Base-by-base conservation (phyloP, 208 protist species). In the Leishmania mexicana region DNA sequence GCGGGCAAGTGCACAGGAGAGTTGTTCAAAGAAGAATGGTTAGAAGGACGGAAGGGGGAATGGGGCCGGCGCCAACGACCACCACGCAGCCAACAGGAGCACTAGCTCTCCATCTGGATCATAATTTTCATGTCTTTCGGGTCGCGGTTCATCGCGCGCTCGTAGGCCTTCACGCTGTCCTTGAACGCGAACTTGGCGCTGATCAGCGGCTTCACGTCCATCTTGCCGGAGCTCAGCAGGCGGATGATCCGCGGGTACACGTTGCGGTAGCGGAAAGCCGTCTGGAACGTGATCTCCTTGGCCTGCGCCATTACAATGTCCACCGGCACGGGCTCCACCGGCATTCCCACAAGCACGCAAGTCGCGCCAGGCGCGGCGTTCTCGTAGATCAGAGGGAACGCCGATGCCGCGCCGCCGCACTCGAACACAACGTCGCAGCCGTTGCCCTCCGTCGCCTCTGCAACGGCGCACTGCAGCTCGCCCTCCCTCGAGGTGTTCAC, bases 121-220 rank as follows among this genome's bases (percentile, higher is more conserved):
- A 92, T 85, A 57, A 92, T 92, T 67, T 89, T 92, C 49, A 92
- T 77, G 54, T 92, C 88, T 53, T 83, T 89, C 53, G 86, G 88
- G 60, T 81, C 54, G 47, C 82, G 83, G 64, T 87, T 58, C 60
- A 89, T 73, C 21, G 86, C 86, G 49, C 88, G 83, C 57, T 81
- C 70, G 79, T 92, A 92, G 10, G 88, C 88, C 71, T 89, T 81
- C 38, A 87, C 68, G 60, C 83, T 83, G 76, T 89, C 80, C 75
- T 85, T 81, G 62, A 92, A 87, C 21, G 80, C 73, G 58, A 80
- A 89, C 80, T 84, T 92, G 57, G 84, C 88, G 62, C 76, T 88
- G 81, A 92, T 88, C 58, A 92, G 84, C 78, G 88, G 88, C 84
- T 88, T 92, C 79, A 92, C 83, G 79, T 92, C 83, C 51, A 92